Evolutionary conservation across 2,329 filamentous ascomycete species (phyloP).

Genomic region (Penicillium sp.): DNA sequence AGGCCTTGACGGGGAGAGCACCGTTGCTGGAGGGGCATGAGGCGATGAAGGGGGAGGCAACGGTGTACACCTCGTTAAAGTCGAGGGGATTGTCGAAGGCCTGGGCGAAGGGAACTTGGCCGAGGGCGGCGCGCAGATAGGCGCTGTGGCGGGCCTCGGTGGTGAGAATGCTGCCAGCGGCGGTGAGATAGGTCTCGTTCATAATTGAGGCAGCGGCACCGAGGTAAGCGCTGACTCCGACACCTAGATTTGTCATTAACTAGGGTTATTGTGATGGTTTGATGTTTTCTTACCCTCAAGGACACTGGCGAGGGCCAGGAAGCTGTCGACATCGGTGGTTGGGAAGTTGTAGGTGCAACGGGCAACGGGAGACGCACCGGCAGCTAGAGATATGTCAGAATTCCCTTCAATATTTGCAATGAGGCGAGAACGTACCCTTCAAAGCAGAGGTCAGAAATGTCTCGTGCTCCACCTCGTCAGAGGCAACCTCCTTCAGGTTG

Average conservation of each 20-base stretch:
- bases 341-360: conserved; percentile 60
- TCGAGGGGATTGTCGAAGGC: conserved; percentile 61
- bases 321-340: conserved; percentile 48
- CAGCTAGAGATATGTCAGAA: conserved; percentile 24
- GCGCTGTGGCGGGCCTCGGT: conserved; percentile 65
- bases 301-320: conserved; percentile 54
- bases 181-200: conserved; percentile 58
- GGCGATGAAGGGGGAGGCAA: conserved; percentile 63
- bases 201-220: conserved; percentile 60
- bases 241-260: conserved; percentile 21
- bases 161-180: conserved; percentile 62
- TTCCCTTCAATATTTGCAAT: no score
- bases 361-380: conserved; percentile 52
- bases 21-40: conserved; percentile 57
- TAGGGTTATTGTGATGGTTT: neutral
- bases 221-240: conserved; percentile 61
- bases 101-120: conserved; percentile 56
- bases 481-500: conserved; percentile 56
- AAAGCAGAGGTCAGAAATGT: conserved; percentile 53
- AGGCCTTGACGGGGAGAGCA: conserved; percentile 59
- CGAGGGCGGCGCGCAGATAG: conserved; percentile 55
- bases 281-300: conserved; percentile 47
- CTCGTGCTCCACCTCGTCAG: conserved; percentile 61
- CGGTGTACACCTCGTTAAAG: conserved; percentile 61
- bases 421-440: conserved; percentile 15